A percentile compares a stretch with the other conserved stretches of the same genome.
phyloP scores from a whole-genome alignment of 306 rosid genomes.

The Sindora glabra region DNA sequence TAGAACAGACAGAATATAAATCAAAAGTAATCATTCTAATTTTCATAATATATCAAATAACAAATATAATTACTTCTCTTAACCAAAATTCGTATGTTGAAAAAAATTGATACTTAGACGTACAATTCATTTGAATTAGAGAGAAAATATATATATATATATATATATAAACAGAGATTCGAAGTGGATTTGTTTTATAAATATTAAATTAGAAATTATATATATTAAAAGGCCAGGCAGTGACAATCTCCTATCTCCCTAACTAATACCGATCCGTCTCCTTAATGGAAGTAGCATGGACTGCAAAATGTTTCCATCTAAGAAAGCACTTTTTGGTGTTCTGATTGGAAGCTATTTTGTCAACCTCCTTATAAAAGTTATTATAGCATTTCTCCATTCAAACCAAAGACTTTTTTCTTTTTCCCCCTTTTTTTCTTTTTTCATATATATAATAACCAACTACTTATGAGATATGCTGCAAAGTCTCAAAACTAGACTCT shows the following conservation, averaged over 20 bases:
- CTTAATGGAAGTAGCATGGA: conserved; percentile 37
- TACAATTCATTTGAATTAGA: too few relatives aligned
- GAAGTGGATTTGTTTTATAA: too few relatives aligned
- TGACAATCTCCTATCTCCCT: conserved; percentile 21
- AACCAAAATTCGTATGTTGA: too few relatives aligned
- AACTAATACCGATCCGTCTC: conserved; percentile 36
- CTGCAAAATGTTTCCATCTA: conserved; percentile 44
- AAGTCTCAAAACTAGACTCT: conserved; percentile 18
- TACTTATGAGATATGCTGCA: conserved; percentile 22
- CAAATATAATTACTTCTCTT: too few relatives aligned
- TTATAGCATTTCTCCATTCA: conserved; percentile 41
- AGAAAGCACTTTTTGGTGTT: conserved; percentile 58
- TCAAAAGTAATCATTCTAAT: too few relatives aligned
- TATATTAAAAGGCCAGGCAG: conserved; percentile 9
- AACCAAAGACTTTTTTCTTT: conserved; percentile 37
- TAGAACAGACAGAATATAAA: background rate
- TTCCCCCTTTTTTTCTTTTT: background rate
- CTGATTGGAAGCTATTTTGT: conserved; percentile 61
- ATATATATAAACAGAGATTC: too few relatives aligned
- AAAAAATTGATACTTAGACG: too few relatives aligned
- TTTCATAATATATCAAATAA: too few relatives aligned
- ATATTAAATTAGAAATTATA: too few relatives aligned
- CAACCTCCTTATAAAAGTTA: conserved; percentile 69
- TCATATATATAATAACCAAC: conserved; percentile 22
- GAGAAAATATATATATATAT: too few relatives aligned